Evolutionary conservation across 768 basidiomycete species (phyloP).

Genomic region (Kwoniella shandongensis): DNA sequence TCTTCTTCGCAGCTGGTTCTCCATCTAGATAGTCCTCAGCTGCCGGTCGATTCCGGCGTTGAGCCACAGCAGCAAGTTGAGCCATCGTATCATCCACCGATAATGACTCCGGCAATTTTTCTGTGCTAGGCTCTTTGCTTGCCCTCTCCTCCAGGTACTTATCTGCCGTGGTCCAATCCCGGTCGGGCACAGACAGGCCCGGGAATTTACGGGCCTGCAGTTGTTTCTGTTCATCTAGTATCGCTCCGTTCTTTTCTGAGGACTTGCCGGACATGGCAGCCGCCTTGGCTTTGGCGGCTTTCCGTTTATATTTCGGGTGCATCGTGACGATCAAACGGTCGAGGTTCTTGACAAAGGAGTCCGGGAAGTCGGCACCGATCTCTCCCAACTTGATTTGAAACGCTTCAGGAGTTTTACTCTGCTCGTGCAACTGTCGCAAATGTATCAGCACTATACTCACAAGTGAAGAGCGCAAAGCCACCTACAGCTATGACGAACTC

Average conservation of each 20-base stretch:
- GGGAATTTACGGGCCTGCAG: conserved; percentile 79
- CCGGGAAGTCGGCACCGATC: conserved; percentile 78
- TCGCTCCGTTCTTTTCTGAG: conserved; percentile 6
- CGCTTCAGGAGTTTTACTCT: conserved; percentile 70
- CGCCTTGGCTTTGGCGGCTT: conserved; percentile 55
- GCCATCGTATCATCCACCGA: conserved; percentile 89
- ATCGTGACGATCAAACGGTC: conserved; percentile 91
- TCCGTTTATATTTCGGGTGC: conserved; percentile 94
- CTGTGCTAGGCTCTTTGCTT: conserved; percentile 29
- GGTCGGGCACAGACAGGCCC: conserved; percentile 78
- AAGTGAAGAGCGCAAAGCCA: no score
- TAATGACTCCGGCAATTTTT: conserved; percentile 53
- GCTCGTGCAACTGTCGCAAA: conserved; percentile 65
- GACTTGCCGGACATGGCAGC: conserved; percentile 25
- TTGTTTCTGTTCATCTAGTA: conserved; percentile 66
- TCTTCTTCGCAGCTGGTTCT: conserved; percentile 62
- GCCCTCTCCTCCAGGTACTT: conserved; percentile 40
- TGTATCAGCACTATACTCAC: no score
- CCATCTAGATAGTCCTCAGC: conserved; percentile 52
- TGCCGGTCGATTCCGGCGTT: conserved; percentile 60
- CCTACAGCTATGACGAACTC: conserved; percentile 79
- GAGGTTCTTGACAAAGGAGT: conserved; percentile 85
- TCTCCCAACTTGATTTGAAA: conserved; percentile 80
- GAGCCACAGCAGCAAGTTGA: conserved; percentile 67
- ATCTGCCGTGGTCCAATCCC: conserved; percentile 62